Percentiles rank a stretch among this genome's conserved stretches.
Evolutionary conservation across 176 grass and related monocot genomes (phyloP).

Genomic region (Phoenix roebelenii): DNA sequence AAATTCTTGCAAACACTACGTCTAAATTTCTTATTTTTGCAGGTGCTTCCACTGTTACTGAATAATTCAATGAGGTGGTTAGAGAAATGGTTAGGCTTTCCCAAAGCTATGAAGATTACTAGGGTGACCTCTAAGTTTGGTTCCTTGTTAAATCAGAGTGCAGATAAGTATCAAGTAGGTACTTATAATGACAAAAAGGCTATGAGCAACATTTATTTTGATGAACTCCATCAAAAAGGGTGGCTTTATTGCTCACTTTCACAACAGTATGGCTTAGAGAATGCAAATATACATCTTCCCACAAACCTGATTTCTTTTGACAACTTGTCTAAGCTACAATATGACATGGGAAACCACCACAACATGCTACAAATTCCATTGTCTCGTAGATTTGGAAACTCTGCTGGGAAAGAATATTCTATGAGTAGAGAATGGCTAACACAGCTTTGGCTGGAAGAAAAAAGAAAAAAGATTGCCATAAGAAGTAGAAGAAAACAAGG

Average conservation of each 20-base stretch:
- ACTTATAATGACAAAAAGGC: background rate
- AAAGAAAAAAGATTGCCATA: background rate
- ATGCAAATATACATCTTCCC: background rate
- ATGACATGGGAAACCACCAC: background rate
- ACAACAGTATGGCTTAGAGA: background rate
- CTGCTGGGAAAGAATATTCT: background rate
- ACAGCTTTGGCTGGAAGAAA: slow-evolving; percentile 13
- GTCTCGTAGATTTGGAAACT: slow-evolving; percentile 3
- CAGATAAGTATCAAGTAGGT: background rate
- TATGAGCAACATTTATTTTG: background rate
- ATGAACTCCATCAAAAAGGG: no score
- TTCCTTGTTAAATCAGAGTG: background rate
- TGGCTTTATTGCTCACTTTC: background rate
- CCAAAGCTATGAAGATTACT: background rate
- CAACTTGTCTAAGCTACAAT: background rate
- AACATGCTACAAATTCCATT: background rate
- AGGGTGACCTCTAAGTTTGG: background rate
- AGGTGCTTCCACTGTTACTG: no score
- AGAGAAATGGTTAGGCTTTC: slow-evolving; percentile 1
- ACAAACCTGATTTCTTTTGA: background rate
- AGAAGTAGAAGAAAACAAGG: background rate
- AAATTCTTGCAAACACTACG: no score
- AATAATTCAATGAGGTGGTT: slow-evolving; percentile 12
- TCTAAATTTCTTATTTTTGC: no score
- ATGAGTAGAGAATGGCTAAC: slow-evolving; percentile 10